Evolutionary conservation across 805 yeast species (phyloP).

Genomic region (Zygosaccharomyces pseudorouxii): DNA sequence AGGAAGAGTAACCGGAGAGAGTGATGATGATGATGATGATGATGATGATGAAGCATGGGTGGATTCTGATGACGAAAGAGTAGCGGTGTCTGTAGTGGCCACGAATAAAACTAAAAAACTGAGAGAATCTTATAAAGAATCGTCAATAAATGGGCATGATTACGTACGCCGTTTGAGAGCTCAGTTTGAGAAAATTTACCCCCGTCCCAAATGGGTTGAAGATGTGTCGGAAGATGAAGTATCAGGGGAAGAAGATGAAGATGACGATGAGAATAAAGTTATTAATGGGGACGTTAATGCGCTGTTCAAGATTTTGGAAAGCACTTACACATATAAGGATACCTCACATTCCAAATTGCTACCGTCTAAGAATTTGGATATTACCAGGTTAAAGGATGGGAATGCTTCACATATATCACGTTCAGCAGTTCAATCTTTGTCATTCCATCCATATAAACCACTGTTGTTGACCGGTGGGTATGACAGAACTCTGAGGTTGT

Average conservation of each 20-base stretch:
- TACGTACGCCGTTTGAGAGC: conserved; percentile 62
- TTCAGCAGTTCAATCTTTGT: conserved; percentile 78
- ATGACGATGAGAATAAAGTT: conserved; percentile 27
- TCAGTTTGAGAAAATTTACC: conserved; percentile 69
- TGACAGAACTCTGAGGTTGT: conserved; percentile 81
- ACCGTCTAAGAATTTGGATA: conserved; percentile 66
- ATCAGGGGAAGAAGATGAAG: conserved; percentile 23
- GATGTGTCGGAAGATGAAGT: conserved; percentile 30
- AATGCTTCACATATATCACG: conserved; percentile 62
- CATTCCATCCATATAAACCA: conserved; percentile 78
- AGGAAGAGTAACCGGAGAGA: conserved; percentile 31
- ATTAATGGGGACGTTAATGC: conserved; percentile 41
- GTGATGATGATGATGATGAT: conserved; percentile 27
- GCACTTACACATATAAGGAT: conserved; percentile 40
- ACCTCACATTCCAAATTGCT: conserved; percentile 48
- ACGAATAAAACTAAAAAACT: conserved; percentile 66
- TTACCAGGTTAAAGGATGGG: conserved; percentile 83
- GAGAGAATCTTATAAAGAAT: conserved; percentile 55
- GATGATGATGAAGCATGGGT: conserved; percentile 59
- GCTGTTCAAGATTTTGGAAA: conserved; percentile 36
- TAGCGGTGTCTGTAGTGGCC: conserved; percentile 54
- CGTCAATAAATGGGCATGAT: conserved; percentile 50
- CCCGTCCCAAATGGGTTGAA: conserved; percentile 80
- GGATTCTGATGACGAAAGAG: conserved; percentile 85
- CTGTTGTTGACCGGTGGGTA: conserved; percentile 86